These are phyloP conservation scores for Pseudonitzschia multistriata DNA, from an alignment of 108 stramenopile genomes.

Conservation along the genomic window DNA sequence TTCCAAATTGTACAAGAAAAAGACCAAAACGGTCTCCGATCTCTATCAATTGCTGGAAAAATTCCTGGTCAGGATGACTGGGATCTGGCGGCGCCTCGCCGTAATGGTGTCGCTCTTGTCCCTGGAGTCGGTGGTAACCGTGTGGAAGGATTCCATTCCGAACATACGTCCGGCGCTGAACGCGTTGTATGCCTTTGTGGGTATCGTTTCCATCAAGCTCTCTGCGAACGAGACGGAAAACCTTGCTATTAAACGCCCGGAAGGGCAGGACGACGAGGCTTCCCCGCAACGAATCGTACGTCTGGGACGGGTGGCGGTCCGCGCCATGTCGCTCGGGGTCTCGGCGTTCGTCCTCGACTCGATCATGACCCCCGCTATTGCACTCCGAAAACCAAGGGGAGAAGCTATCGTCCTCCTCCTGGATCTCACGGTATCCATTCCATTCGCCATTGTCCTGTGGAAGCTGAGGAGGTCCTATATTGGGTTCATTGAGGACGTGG, in stretches of 20 bases:
- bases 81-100: slow-evolving; percentile 10
- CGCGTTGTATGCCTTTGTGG: not conserved
- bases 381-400: not conserved
- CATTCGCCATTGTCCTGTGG: not conserved
- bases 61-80: not conserved
- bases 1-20: slow-evolving; percentile 2
- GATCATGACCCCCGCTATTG: not conserved
- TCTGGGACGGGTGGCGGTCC: not conserved
- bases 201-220: not conserved
- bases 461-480: slow-evolving; percentile 1
- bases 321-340: not conserved
- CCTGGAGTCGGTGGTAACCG: not conserved
- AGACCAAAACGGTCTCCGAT: not conserved
- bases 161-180: not conserved
- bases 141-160: not conserved
- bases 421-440: slow-evolving; percentile 1
- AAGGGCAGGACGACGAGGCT: not conserved
- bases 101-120: not conserved
- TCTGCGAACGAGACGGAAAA: slow-evolving; percentile 4
- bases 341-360: not conserved
- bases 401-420: not conserved
- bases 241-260: not conserved
- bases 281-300: not conserved
- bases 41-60: slow-evolving; percentile 7
- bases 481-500: not conserved